Base-by-base conservation (phyloP, 768 basidiomycete genomes). In the Amanita pallidorosea region DNA sequence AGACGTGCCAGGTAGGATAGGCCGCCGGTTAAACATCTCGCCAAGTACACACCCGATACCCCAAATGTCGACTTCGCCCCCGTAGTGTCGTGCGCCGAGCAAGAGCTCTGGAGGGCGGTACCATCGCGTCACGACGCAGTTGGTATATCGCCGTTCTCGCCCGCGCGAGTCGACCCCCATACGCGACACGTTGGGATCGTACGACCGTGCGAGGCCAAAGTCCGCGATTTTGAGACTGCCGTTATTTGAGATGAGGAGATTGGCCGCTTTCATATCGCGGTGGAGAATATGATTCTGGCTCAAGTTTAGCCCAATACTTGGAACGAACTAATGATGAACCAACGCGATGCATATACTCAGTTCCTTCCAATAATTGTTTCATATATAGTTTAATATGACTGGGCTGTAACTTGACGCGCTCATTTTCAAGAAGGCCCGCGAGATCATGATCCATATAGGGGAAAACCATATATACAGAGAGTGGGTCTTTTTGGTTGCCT, bases 361-460 rank as follows among this genome's bases (percentile, higher is more conserved):
- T 91, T 7, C 96, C 96, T 64, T 94, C 87, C n/a, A 98, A 73
- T 23, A 98, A 76, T 63, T 99, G 96, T 65, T 84, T 85, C 83
- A 95, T 89, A 65, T 97, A 95, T 25, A 95, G 70, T 69, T 98
- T 99, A 67, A 97, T 93, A 54, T 92, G 82, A 57, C 85, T 85
- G 7, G 84, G 81, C 45, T 79, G 77, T 3, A 95, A 70, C 57
- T 85, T 84, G 53, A 93, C 93, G 23, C 86, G 78, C 53, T 88
- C 85, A 61, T 98, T 97, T 65, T 94, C 90, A 53, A 99, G 69
- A 35, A 98, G 65, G 2, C 96, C 96, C 2, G 95, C 92, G 9
- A 99, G 79, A 67, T 99, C 96, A 60, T 99, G 95, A 60, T 98
- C 96, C 96, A 98, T 98, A 68, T 97, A 99, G 0, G 96, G 96